These are phyloP conservation scores for Fomitiporia mediterranea DNA, from an alignment of 1,284 basidiomycete genomes.

Conservation along the genomic window DNA sequence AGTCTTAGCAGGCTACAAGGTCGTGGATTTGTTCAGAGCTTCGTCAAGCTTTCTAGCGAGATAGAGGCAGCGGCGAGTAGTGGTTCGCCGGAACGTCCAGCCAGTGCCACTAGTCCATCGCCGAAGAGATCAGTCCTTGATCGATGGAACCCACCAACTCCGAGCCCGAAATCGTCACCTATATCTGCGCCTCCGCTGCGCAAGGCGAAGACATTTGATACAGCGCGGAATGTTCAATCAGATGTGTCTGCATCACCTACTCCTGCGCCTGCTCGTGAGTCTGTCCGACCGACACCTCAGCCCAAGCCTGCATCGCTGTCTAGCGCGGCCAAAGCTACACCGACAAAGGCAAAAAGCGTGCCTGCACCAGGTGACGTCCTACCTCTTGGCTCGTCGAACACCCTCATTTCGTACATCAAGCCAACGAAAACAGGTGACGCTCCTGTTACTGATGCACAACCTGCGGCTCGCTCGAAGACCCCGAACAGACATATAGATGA, in stretches of 20 bases:
- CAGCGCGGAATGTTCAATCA: neutral
- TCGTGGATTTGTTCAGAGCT: slow-evolving; percentile 75
- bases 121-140: slow-evolving; percentile 50
- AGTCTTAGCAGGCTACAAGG: slow-evolving; percentile 78
- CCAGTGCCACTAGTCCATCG: neutral
- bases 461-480: slow-evolving; percentile 22
- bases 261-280: slow-evolving; percentile 1
- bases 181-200: slow-evolving; percentile 16
- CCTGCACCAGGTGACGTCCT: slow-evolving; percentile 23
- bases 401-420: slow-evolving; percentile 49
- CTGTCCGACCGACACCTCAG: slow-evolving; percentile 2
- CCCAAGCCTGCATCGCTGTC: slow-evolving; percentile 7
- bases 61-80: slow-evolving; percentile 34
- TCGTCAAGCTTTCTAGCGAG: slow-evolving; percentile 63
- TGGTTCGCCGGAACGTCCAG: slow-evolving; percentile 13
- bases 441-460: slow-evolving; percentile 24
- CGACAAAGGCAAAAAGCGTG: slow-evolving; percentile 20
- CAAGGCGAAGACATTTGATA: slow-evolving; percentile 19
- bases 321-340: slow-evolving; percentile 4
- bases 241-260: neutral
- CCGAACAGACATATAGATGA: slow-evolving; percentile 18
- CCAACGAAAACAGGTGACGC: slow-evolving; percentile 46
- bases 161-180: slow-evolving; percentile 27
- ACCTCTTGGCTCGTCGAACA: slow-evolving; percentile 43
- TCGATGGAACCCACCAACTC: slow-evolving; percentile 48